These are phyloP conservation scores for Tetrapisispora pingtungensis DNA, from an alignment of 805 yeast genomes.

Conservation along the genomic window DNA sequence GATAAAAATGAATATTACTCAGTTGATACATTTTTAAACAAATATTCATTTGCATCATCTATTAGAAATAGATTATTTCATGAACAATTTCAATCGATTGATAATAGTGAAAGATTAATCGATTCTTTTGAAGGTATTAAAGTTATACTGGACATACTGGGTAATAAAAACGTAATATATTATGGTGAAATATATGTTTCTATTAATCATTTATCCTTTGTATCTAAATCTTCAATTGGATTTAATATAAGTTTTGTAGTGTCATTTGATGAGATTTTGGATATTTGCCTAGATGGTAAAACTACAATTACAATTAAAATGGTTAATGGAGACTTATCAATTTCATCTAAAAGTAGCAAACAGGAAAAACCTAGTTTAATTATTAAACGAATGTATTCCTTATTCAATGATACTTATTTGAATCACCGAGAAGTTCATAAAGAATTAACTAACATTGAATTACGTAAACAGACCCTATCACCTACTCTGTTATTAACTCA, in stretches of 20 bases:
- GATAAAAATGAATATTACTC: conserved; percentile 9
- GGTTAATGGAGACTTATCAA: background rate
- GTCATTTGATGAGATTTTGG: conserved; percentile 54
- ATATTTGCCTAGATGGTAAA: background rate
- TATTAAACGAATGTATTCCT: conserved; percentile 41
- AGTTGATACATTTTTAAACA: background rate
- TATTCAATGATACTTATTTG: conserved; percentile 64
- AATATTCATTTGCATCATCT: conserved; percentile 43
- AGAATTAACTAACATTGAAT: background rate
- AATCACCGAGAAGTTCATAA: conserved; percentile 21
- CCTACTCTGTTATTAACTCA: background rate
- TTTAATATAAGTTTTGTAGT: conserved; percentile 76
- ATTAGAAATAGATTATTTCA: conserved; percentile 68
- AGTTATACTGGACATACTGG: conserved; percentile 37
- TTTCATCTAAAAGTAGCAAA: background rate
- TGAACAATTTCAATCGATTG: conserved; percentile 54
- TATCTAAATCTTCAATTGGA: conserved; percentile 60
- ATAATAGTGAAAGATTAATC: conserved; percentile 58
- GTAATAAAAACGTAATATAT: conserved; percentile 67
- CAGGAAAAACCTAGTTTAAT: background rate
- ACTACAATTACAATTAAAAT: background rate
- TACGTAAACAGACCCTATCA: background rate
- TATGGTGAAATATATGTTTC: conserved; percentile 85
- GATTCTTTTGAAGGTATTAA: conserved; percentile 35
- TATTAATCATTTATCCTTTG: conserved; percentile 71